Evolutionary conservation across 768 basidiomycete species (phyloP).

Genomic region (Floccularia luteovirens): DNA sequence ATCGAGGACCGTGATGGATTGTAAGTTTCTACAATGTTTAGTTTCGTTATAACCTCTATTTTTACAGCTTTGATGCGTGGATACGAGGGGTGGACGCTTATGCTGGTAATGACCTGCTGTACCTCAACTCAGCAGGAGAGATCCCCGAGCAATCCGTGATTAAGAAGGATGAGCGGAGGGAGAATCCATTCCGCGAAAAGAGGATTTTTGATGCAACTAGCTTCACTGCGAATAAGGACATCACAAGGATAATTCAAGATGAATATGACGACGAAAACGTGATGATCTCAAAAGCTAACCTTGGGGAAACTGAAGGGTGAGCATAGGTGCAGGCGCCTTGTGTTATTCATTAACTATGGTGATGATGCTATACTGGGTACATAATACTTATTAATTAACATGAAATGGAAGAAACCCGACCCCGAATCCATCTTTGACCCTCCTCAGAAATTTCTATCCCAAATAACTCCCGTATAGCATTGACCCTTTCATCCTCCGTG

Average conservation of each 20-base stretch:
- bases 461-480: no score
- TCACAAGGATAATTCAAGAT: slow-evolving; percentile 14
- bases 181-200: slow-evolving; percentile 61
- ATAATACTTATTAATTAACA: no score
- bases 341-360: no score
- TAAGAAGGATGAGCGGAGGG: slow-evolving; percentile 46
- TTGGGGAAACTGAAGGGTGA: slow-evolving; percentile 51
- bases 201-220: slow-evolving; percentile 61
- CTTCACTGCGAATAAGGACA: slow-evolving; percentile 26
- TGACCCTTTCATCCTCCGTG: no score
- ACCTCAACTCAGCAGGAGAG: slow-evolving; percentile 68
- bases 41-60: slow-evolving; percentile 2
- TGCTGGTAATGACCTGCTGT: slow-evolving; percentile 68
- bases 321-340: no score
- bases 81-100: slow-evolving; percentile 70
- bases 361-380: no score
- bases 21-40: slow-evolving; percentile 45
- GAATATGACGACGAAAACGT: slow-evolving; percentile 28
- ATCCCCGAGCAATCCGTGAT: slow-evolving; percentile 69
- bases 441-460: no score
- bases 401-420: no score
- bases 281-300: slow-evolving; percentile 27
- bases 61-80: slow-evolving; percentile 81
- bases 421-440: no score
- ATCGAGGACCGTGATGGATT: slow-evolving; percentile 75